Percentiles rank a stretch among this genome's conserved stretches.
phyloP scores from a whole-genome alignment of 768 basidiomycete genomes.

The Termitomyces titanicus region DNA sequence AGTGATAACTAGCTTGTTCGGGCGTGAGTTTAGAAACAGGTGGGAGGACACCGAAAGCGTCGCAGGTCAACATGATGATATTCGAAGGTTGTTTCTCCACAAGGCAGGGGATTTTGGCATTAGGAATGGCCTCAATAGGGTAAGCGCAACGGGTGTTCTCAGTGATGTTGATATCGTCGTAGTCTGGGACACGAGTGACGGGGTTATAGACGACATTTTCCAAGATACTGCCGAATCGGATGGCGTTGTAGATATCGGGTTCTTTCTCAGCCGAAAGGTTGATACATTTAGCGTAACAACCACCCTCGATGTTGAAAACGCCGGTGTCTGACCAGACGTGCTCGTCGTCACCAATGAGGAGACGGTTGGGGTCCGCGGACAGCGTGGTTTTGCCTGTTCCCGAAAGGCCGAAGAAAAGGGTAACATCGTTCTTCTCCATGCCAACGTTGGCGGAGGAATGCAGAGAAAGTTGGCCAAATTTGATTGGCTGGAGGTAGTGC shows the following conservation, averaged over 20 bases:
- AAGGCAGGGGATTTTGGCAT: conserved; percentile 90
- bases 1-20: conserved; percentile 96
- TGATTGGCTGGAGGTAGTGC: conserved; percentile 99
- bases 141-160: conserved; percentile 99
- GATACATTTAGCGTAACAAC: conserved; percentile 98
- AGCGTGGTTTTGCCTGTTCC: conserved; percentile 99
- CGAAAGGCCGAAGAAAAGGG: conserved; percentile 97
- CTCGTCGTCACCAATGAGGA: conserved; percentile 98
- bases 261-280: conserved; percentile 97
- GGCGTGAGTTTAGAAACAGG: conserved; percentile 91
- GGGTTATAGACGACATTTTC: conserved; percentile 99
- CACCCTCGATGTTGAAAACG: conserved; percentile 99
- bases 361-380: conserved; percentile 90
- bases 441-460: conserved; percentile 99
- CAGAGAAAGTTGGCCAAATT: conserved; percentile 95
- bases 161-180: conserved; percentile 94
- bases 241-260: conserved; percentile 95
- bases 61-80: conserved; percentile 97
- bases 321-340: conserved; percentile 99
- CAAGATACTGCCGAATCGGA: conserved; percentile 93
- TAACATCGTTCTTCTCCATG: conserved; percentile 84
- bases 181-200: conserved; percentile 76
- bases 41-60: conserved; percentile 97
- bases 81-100: conserved; percentile 87
- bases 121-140: conserved; percentile 96